These are phyloP conservation scores for Trichophyton mentagrophytes DNA, from an alignment of 2,329 filamentous ascomycete genomes.

Conservation along the genomic window DNA sequence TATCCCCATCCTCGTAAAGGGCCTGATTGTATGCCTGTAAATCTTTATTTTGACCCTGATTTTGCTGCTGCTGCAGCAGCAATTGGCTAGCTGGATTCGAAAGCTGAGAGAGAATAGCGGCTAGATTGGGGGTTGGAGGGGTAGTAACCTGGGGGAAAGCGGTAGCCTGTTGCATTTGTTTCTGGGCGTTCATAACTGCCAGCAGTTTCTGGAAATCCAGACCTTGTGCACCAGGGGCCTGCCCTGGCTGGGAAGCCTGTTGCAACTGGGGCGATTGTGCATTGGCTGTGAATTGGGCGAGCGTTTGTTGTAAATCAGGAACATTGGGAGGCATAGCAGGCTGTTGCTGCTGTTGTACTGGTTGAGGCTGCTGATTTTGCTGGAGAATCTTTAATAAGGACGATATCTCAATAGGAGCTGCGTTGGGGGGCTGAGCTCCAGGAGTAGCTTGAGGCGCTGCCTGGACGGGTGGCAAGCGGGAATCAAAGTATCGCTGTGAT, in stretches of 20 bases:
- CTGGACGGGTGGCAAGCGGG: constrained; percentile 23
- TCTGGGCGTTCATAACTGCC: constrained; percentile 26
- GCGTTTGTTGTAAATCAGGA: constrained; percentile 24
- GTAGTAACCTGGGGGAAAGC: constrained; percentile 14
- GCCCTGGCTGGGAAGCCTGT: constrained; percentile 13
- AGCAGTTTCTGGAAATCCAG: constrained; percentile 30
- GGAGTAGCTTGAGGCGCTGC: constrained; percentile 15
- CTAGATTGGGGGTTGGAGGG: constrained; percentile 11
- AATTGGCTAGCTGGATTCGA: constrained; percentile 25
- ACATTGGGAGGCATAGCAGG: constrained; percentile 19
- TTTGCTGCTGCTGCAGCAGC: constrained; percentile 13
- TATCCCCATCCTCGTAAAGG: constrained; percentile 30
- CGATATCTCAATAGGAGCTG: constrained; percentile 27
- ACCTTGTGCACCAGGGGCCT: constrained; percentile 17
- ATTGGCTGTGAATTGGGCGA: constrained; percentile 29
- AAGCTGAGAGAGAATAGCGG: constrained; percentile 13
- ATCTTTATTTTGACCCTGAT: background rate
- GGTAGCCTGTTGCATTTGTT: constrained; percentile 25
- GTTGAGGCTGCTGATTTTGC: constrained; percentile 21
- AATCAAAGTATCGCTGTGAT: constrained; percentile 31
- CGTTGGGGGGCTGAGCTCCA: constrained; percentile 6
- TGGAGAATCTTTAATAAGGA: constrained; percentile 32
- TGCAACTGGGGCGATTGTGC: constrained; percentile 16
- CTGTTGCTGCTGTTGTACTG: constrained; percentile 20
- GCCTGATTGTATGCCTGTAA: constrained; percentile 13